A percentile compares a stretch with the other conserved stretches of the same genome.
Evolutionary conservation across 176 grass and related monocot species (phyloP).

Genomic region (Puya raimondii): DNA sequence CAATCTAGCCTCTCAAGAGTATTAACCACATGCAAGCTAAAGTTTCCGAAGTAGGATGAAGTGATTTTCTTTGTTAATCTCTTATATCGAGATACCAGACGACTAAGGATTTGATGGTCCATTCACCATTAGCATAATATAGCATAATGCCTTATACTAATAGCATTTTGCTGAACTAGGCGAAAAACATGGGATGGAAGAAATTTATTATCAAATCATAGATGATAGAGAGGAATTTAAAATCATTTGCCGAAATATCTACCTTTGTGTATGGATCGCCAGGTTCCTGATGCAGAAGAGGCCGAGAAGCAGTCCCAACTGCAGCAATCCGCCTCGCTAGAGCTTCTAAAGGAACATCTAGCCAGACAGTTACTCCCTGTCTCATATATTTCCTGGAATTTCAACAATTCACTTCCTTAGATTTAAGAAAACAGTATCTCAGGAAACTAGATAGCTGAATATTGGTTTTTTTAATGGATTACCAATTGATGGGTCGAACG

Average conservation of each 20-base stretch:
- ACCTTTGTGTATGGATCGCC: constrained; percentile 27
- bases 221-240: background rate
- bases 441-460: too few species aligned
- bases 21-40: background rate
- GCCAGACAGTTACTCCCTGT: constrained; percentile 18
- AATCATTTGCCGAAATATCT: background rate
- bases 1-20: background rate
- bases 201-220: background rate
- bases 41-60: too few species aligned
- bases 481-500: constrained; percentile 24
- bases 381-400: constrained; percentile 21
- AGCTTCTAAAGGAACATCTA: constrained; percentile 28
- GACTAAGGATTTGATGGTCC: too few species aligned
- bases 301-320: constrained; percentile 26
- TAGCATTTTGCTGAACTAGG: background rate
- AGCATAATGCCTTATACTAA: too few species aligned
- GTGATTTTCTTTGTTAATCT: too few species aligned
- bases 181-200: background rate
- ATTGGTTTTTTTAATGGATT: background rate
- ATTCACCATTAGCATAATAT: too few species aligned
- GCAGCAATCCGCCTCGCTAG: constrained; percentile 25
- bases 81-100: too few species aligned
- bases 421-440: background rate
- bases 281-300: constrained; percentile 24
- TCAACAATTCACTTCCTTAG: background rate